Percentiles rank a stretch among this genome's conserved stretches.
Evolutionary conservation across 495 filamentous ascomycete genomes (phyloP).

Genomic region (Peziza echinospora): DNA sequence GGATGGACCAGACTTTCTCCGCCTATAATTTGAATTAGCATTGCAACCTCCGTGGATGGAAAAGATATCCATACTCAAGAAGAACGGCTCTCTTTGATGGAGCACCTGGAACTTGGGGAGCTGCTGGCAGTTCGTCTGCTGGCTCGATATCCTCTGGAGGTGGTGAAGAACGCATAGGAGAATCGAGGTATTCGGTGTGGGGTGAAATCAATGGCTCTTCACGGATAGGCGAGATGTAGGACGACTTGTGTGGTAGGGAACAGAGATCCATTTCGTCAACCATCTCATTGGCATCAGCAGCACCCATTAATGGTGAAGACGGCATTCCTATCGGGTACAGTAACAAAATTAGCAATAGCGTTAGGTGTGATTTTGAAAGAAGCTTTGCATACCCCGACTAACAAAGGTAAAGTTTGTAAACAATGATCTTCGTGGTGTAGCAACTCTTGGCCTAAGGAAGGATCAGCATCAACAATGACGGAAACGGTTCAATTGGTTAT

Average conservation of each 20-base stretch:
- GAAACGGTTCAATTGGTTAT: background rate
- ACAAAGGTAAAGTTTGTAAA: constrained; percentile 41
- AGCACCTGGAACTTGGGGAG: constrained; percentile 31
- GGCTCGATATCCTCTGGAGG: constrained; percentile 23
- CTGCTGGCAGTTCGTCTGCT: constrained; percentile 30
- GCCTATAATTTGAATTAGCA: constrained; percentile 11
- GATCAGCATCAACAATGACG: background rate
- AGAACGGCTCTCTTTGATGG: constrained; percentile 26
- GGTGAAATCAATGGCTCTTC: constrained; percentile 36
- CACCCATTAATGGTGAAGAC: constrained; percentile 31
- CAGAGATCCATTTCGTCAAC: constrained; percentile 83
- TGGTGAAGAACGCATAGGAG: constrained; percentile 29
- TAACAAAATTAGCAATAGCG: background rate
- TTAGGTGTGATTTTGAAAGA: constrained; percentile 8
- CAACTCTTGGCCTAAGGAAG: constrained; percentile 53
- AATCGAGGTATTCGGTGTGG: constrained; percentile 20
- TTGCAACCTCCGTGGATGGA: background rate
- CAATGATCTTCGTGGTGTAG: constrained; percentile 77
- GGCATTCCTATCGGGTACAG: constrained; percentile 62
- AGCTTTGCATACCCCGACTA: background rate
- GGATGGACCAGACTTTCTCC: constrained; percentile 15
- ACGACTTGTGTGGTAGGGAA: constrained; percentile 69
- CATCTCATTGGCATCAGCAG: background rate
- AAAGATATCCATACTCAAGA: background rate
- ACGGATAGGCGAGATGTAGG: constrained; percentile 26